These are phyloP conservation scores for Cryptosporidium canis DNA, from an alignment of 169 alveolate genomes.

Conservation along the genomic window DNA sequence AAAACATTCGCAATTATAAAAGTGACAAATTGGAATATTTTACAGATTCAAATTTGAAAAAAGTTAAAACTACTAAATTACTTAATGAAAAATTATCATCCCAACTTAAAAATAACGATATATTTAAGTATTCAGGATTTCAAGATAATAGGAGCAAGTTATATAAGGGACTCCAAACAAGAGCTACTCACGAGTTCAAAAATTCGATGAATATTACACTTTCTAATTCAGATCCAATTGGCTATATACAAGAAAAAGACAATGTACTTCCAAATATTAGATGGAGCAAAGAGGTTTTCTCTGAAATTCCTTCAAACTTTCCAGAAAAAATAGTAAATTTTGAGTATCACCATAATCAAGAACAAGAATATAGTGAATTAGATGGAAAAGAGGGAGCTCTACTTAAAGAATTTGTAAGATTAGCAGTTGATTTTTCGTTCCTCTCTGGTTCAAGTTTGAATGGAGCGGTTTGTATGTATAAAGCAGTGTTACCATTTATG, in stretches of 20 bases:
- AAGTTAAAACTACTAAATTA: background rate
- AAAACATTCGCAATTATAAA: background rate
- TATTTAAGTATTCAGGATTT: background rate
- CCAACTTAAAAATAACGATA: background rate
- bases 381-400: constrained; percentile 1
- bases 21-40: background rate
- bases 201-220: background rate
- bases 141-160: background rate
- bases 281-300: constrained; percentile 13
- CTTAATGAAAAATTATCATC: background rate
- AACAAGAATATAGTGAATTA: background rate
- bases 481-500: constrained; percentile 53
- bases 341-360: constrained; percentile 1
- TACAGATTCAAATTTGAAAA: background rate
- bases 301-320: constrained; percentile 25
- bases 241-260: constrained; percentile 26
- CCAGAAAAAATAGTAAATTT: constrained; percentile 33
- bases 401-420: constrained; percentile 15
- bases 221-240: constrained; percentile 36
- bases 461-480: constrained; percentile 61
- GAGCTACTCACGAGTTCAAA: background rate
- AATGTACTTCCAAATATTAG: background rate
- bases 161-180: background rate
- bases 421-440: constrained; percentile 65
- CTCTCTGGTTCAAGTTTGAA: constrained; percentile 39